Percentiles rank a stretch among this genome's conserved stretches.
phyloP scores from a whole-genome alignment of 139 green algal genomes.

The Chlorella sorokiniana region DNA sequence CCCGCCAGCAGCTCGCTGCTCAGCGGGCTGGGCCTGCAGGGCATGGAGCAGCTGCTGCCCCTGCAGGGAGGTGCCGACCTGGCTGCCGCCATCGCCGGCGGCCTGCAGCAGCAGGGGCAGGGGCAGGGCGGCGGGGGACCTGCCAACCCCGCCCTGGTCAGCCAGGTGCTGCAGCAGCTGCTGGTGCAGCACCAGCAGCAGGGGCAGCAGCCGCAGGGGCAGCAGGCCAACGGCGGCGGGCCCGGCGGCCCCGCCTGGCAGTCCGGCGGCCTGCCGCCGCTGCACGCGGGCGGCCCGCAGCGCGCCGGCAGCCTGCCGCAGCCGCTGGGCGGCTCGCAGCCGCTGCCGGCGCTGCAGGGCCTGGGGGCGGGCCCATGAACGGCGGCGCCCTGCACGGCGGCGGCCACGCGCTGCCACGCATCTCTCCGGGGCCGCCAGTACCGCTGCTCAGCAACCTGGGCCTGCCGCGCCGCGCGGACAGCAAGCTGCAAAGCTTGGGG shows the following conservation, averaged over 20 bases:
- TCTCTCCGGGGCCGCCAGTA: not conserved
- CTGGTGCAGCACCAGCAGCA: not conserved
- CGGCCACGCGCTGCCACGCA: not conserved
- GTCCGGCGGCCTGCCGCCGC: not conserved
- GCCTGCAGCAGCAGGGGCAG: conserved; percentile 12
- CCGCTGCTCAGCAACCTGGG: conserved; percentile 25
- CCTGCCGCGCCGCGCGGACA: conserved; percentile 6
- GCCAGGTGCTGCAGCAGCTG: conserved; percentile 13
- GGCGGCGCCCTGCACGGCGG: not conserved
- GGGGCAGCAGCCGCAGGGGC: conserved; percentile 18
- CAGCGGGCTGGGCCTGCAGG: not conserved
- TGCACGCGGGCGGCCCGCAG: not conserved
- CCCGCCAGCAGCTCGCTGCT: not conserved
- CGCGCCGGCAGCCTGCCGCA: not conserved
- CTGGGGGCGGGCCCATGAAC: too few species aligned
- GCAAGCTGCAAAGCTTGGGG: conserved; percentile 14
- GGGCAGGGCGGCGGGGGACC: conserved; percentile 2
- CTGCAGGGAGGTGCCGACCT: not conserved
- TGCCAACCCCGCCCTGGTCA: not conserved
- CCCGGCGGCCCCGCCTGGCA: not conserved
- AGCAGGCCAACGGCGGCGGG: not conserved
- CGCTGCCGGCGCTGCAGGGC: conserved; percentile 1
- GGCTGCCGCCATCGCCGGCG: not conserved
- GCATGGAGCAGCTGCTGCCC: not conserved
- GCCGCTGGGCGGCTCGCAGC: not conserved